Base-by-base conservation (phyloP, 805 yeast species). In the Saccharomyces jurei region DNA sequence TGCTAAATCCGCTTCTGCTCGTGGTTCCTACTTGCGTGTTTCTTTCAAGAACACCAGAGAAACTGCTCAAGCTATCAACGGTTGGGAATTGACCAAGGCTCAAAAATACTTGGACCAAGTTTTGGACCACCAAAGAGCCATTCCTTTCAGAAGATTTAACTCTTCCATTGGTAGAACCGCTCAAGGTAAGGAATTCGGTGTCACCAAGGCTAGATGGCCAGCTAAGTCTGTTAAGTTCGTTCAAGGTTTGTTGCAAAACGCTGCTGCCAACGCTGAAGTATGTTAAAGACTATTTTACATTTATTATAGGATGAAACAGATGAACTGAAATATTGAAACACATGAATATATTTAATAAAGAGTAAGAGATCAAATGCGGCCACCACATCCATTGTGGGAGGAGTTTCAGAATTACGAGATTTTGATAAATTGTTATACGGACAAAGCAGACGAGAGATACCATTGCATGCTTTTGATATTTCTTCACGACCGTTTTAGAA, bases 151-250 rank as follows among this genome's bases (percentile, higher is more conserved):
- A 85, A 84, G 96, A 84, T 92, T 82, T 82, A 87, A 87, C 83
- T 83, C 87, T 67, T 88, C 96, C 71, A 91, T 89, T 72, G 99
- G 99, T 79, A 88, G 99, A 83, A 90, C 99, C 72, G 96, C 95
- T 70, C 99, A 94, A 82, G 99, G 97, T 82, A 92, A 94, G 82
- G 99, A 94, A 83, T 94, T 92, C 74, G 98, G 98, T 81, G 96
- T 91, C 76, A 89, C 97, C 85, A 91, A 87, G 82, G 99, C 99
- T 71, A 91, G 99, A 89, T 94, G 99, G 99, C 99, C 99, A 75
- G 96, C 84, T 65, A 94, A 94, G 87, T 88, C 96, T 63, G 97
- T 94, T 77, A 88, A 89, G 81, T 90, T 87, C 80, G 80, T 94
- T 74, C 85, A 87, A 77, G 97, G 89, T 77, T 85, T 94, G 76